These are phyloP conservation scores for Microcos paniculata DNA, from an alignment of 345 rosid genomes.

Conservation along the genomic window DNA sequence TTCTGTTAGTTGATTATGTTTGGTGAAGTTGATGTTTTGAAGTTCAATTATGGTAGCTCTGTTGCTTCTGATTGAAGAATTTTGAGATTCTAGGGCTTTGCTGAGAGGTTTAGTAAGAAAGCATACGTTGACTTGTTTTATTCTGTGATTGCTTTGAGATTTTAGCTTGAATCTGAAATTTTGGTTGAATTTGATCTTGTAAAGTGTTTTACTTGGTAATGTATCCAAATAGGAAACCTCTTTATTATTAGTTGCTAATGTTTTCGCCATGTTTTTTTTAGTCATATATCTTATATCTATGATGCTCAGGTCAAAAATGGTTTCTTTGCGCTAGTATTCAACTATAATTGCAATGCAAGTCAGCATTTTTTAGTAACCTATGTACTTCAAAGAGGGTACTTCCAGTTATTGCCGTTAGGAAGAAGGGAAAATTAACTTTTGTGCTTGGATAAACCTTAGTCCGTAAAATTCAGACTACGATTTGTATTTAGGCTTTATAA, in stretches of 20 bases:
- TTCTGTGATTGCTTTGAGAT: background rate
- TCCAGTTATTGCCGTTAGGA: background rate
- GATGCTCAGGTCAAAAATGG: background rate
- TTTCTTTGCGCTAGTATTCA: background rate
- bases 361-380: background rate
- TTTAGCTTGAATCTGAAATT: slow-evolving; percentile 1
- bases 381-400: background rate
- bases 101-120: background rate
- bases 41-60: slow-evolving; percentile 13
- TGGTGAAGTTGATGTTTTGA: slow-evolving; percentile 1
- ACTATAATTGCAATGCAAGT: background rate
- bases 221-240: too few species aligned
- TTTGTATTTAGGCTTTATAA: background rate
- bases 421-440: background rate
- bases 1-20: background rate
- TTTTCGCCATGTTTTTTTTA: background rate
- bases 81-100: background rate
- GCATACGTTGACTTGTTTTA: background rate
- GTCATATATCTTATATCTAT: background rate
- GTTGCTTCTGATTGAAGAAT: background rate
- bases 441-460: background rate
- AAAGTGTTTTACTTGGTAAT: background rate
- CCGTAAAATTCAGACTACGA: background rate
- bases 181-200: background rate
- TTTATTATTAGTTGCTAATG: too few species aligned